phyloP scores from a whole-genome alignment of 768 basidiomycete genomes.

The Tricholoma matsutake region DNA sequence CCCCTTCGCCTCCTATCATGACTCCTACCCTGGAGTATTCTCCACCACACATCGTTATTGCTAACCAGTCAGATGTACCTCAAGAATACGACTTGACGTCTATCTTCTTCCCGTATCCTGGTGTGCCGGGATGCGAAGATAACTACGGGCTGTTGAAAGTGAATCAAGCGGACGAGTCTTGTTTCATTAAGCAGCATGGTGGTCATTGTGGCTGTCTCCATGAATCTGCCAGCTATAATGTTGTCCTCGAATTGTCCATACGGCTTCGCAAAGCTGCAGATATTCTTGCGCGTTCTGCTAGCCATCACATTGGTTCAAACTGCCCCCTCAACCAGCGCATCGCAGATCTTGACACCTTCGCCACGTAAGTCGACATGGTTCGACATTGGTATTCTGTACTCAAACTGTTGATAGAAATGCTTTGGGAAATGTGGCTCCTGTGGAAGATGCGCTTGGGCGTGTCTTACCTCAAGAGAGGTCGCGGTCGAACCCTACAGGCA shows the following conservation, averaged over 20 bases:
- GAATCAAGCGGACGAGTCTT: conserved; percentile 19
- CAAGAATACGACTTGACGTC: conserved; percentile 42
- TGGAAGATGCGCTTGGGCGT: conserved; percentile 18
- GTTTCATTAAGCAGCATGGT: conserved; percentile 25
- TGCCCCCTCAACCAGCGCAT: conserved; percentile 44
- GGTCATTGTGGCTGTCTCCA: conserved; percentile 58
- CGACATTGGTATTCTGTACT: background rate
- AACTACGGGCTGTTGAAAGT: conserved; percentile 15
- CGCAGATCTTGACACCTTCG: conserved; percentile 47
- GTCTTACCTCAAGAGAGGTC: conserved; percentile 12
- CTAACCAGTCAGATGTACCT: conserved; percentile 20
- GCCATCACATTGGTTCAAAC: conserved; percentile 34
- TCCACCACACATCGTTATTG: conserved; percentile 29
- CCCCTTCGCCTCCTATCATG: conserved; percentile 37
- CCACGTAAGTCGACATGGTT: conserved; percentile 39
- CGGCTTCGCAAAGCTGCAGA: conserved; percentile 58
- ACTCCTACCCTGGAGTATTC: conserved; percentile 47
- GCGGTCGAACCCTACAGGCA: conserved; percentile 9
- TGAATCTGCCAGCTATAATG: conserved; percentile 51
- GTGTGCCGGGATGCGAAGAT: conserved; percentile 24
- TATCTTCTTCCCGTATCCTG: conserved; percentile 37
- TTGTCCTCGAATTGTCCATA: conserved; percentile 63
- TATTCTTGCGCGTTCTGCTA: conserved; percentile 45
- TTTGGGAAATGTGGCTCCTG: conserved; percentile 36
- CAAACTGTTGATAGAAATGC: conserved; percentile 32